Evolutionary conservation across 2,329 filamentous ascomycete species (phyloP).

Genomic region (Torrubiella hemipterigena): DNA sequence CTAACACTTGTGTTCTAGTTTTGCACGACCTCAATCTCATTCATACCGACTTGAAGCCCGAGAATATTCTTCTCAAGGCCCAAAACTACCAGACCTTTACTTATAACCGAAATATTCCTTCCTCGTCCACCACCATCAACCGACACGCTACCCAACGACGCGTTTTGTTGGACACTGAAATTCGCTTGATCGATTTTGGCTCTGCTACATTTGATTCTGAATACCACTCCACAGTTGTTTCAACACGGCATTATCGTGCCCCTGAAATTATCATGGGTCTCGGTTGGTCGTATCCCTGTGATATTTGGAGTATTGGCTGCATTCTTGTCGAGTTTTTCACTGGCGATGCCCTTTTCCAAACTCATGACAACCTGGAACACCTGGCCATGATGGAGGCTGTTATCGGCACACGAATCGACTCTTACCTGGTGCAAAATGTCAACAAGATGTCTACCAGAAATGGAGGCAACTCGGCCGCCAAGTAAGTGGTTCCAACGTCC

Average conservation of each 20-base stretch:
- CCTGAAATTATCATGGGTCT: slow-evolving; percentile 61
- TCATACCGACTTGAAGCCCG: slow-evolving; percentile 70
- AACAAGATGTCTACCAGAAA: slow-evolving; percentile 43
- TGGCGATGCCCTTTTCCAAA: slow-evolving; percentile 60
- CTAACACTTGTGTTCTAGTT: slow-evolving; percentile 38
- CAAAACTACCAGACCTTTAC: slow-evolving; percentile 58
- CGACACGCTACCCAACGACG: slow-evolving; percentile 51
- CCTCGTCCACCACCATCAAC: slow-evolving; percentile 47
- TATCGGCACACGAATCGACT: slow-evolving; percentile 46
- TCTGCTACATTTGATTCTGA: slow-evolving; percentile 63
- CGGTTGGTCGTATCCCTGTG: slow-evolving; percentile 60
- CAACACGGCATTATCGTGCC: slow-evolving; percentile 57
- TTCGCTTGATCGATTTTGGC: slow-evolving; percentile 59
- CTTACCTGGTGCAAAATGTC: slow-evolving; percentile 36
- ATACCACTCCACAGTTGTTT: slow-evolving; percentile 61
- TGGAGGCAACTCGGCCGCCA: slow-evolving; percentile 48
- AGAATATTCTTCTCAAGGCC: slow-evolving; percentile 58
- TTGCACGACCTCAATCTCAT: slow-evolving; percentile 95
- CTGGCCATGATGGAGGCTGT: slow-evolving; percentile 65
- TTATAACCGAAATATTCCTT: slow-evolving; percentile 59
- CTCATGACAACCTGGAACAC: slow-evolving; percentile 61
- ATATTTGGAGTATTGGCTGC: slow-evolving; percentile 65
- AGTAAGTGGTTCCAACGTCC: slow-evolving; percentile 32
- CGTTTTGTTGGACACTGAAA: slow-evolving; percentile 57
- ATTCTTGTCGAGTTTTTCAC: slow-evolving; percentile 64